phyloP scores from a whole-genome alignment of 176 grass and related monocot genomes.

The Avena atlantica region DNA sequence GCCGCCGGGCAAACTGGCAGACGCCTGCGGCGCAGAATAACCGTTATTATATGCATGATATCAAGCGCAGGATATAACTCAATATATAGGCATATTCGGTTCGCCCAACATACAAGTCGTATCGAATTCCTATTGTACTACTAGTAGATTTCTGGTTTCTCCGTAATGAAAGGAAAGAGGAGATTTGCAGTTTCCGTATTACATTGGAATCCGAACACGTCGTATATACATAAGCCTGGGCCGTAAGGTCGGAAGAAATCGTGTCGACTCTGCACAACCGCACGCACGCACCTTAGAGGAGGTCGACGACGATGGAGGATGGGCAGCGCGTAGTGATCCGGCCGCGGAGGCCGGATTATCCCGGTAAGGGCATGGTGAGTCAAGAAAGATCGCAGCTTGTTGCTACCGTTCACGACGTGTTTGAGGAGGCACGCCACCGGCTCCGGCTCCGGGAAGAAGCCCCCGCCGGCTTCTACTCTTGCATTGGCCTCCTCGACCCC shows the following conservation, averaged over 20 bases:
- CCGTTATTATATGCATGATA: too few species aligned
- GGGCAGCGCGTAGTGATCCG: not conserved
- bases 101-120: too few species aligned
- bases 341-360: not conserved
- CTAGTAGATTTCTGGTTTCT: too few species aligned
- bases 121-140: too few species aligned
- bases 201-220: too few species aligned
- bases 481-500: conserved; percentile 39
- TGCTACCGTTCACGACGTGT: not conserved
- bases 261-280: not conserved
- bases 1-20: too few species aligned
- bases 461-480: not conserved
- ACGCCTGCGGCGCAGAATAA: too few species aligned
- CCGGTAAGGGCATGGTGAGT: not conserved
- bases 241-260: not conserved
- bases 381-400: conserved; percentile 15
- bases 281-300: not conserved
- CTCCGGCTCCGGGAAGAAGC: not conserved
- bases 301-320: not conserved
- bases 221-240: too few species aligned
- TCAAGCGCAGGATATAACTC: too few species aligned
- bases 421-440: not conserved
- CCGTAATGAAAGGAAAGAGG: too few species aligned
- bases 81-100: too few species aligned
- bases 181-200: too few species aligned